Evolutionary conservation across 768 basidiomycete genomes (phyloP).

Genomic region (Tylopilus cervinicoccineus): DNA sequence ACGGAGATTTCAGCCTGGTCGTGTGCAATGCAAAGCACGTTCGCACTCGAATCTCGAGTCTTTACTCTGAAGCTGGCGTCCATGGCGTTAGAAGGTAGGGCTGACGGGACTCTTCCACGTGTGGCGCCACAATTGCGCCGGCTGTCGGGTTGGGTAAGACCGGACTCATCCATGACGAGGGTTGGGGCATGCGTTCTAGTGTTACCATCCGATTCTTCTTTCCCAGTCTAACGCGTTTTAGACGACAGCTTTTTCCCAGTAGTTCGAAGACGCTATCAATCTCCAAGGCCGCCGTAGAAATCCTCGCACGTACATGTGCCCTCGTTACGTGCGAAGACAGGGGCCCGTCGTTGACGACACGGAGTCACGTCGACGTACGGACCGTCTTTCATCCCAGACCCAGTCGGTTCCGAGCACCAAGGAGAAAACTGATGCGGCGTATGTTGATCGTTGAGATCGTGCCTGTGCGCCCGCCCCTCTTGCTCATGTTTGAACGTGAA

Average conservation of each 20-base stretch:
- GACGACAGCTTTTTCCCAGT: not conserved
- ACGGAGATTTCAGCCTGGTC: not conserved
- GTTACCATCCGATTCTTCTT: not conserved
- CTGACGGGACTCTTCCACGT: not conserved
- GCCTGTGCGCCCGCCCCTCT: not conserved
- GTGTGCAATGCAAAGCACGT: not conserved
- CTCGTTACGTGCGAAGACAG: slow-evolving; percentile 9
- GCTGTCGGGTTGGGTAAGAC: not conserved
- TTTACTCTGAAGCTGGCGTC: not conserved
- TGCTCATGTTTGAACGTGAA: slow-evolving; percentile 1
- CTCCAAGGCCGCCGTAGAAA: not conserved
- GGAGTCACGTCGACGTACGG: slow-evolving; percentile 1
- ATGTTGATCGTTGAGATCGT: slow-evolving; percentile 10
- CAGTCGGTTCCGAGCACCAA: slow-evolving; percentile 14
- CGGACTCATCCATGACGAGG: not conserved
- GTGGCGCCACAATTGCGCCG: not conserved
- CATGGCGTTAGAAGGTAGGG: not conserved
- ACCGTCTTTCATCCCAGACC: not conserved
- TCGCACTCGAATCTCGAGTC: not conserved
- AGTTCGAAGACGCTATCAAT: not conserved
- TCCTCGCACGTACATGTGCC: not conserved
- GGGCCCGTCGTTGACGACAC: not conserved
- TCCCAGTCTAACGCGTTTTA: not conserved
- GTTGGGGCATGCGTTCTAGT: not conserved
- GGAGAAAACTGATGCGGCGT: slow-evolving; percentile 3